phyloP scores from a whole-genome alignment of 108 stramenopile genomes.

The Epithemia pelagica region DNA sequence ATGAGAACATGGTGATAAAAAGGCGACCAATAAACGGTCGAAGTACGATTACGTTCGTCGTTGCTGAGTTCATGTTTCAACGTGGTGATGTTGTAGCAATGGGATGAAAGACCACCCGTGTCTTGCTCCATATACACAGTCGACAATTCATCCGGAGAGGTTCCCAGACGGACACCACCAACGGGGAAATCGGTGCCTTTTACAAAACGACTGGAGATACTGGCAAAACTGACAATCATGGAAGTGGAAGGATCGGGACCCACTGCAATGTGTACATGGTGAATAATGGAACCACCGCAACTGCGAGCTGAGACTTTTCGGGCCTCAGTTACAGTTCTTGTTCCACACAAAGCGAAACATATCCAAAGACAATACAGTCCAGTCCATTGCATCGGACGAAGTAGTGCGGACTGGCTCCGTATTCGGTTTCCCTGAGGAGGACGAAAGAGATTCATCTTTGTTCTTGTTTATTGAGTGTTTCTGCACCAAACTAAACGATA shows the following conservation, averaged over 20 bases:
- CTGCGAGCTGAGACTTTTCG: too few species aligned
- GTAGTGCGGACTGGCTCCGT: too few species aligned
- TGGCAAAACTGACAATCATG: slow-evolving; percentile 47
- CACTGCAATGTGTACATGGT: slow-evolving; percentile 44
- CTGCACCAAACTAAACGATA: too few species aligned
- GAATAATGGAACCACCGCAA: slow-evolving; percentile 22
- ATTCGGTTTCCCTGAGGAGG: too few species aligned
- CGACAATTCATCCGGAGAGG: slow-evolving; percentile 23
- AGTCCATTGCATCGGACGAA: too few species aligned
- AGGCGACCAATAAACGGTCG: slow-evolving; percentile 35
- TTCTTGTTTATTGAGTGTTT: too few species aligned
- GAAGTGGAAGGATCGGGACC: slow-evolving; percentile 33
- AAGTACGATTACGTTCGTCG: background rate
- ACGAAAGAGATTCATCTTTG: too few species aligned
- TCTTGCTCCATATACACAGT: slow-evolving; percentile 27
- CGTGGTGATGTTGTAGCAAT: slow-evolving; percentile 22
- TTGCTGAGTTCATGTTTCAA: slow-evolving; percentile 1
- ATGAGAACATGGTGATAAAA: slow-evolving; percentile 56
- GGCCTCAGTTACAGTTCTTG: too few species aligned
- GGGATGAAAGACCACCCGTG: too few species aligned
- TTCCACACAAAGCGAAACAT: too few species aligned
- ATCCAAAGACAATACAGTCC: too few species aligned
- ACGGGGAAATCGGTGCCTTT: too few species aligned
- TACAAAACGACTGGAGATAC: background rate
- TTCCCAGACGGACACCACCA: slow-evolving; percentile 39